Evolutionary conservation across 2,329 filamentous ascomycete genomes (phyloP), one percentile per base, ranked within the genome.

Genomic region (Pseudogymnoascus sp.): DNA sequence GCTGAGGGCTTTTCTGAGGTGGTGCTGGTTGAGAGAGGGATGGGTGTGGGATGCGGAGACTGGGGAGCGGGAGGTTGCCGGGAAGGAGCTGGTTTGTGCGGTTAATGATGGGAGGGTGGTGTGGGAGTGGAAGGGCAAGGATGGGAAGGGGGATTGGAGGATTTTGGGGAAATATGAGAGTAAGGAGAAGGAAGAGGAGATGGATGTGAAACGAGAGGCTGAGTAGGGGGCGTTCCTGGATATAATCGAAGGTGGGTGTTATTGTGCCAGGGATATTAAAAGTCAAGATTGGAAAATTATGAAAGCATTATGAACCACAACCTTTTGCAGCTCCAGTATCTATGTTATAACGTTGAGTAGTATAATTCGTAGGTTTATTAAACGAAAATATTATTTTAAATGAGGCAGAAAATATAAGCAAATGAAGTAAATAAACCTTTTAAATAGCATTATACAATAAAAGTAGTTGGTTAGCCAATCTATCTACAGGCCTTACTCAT

Each of bases 1-100:
- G 74, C 77, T 97, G n/a, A 82, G 90, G 46, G 91, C 91, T 0
- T 96, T 87, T 76, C 75, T 97, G 70, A 82, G 88, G 40, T 97
- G 93, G 92, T 90, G 92, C 85, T 96, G 93, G 92, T 83, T 95
- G 77, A 85, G 87, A 53, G 90, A 96, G 70, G 91, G 91, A 0
- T 93, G 87, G 83, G 80, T 86, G 42, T 96, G 91, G 91, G 83
- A 96, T 76, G 85, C 86, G 1, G 73, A 78, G 29, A 92, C 88
- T 0, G 92, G 91, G 1, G 80, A 87, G 60, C 82, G 80, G 65
- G 77, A 77, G 26, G 75, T 82, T 26, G 77, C 89, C 7, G 71
- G 77, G 1, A 77, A 77, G 26, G 80, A 83, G 53, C 72, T 89
- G 74, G 77, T 81, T 68, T 75, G 72, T 60, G 84, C 83, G 33